Base-by-base conservation (phyloP, 1,139 yeast genomes). In the Geotrichum histeridarum region DNA sequence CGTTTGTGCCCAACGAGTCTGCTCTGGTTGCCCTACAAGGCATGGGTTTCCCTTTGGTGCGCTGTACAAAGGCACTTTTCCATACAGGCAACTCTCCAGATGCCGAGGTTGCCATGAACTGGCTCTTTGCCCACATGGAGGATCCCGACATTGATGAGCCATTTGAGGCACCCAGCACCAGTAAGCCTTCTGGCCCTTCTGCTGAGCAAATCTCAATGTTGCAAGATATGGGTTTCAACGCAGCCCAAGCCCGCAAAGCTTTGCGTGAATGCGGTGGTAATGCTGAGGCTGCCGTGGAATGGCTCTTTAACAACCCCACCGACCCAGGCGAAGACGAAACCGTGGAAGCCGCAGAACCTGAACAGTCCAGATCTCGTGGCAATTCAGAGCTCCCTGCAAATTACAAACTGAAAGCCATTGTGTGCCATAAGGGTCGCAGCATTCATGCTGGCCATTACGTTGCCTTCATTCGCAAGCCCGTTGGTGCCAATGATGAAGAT, bases 381-480 rank as follows among this genome's bases (percentile, higher is more conserved):
- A 56, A 60, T n/a, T 58, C 64, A 5, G 42, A 61, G 2, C 47
- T 60, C 8, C 73, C 73, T 5, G 71, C 75, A 7, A 58, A 64
- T 38, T 93, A 86, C 66, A 63, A 66, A 14, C 71, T 93, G 46
- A 77, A 80, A 54, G 87, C 89, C 0, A 87, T 89, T 8, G 78
- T 93, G 22, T 91, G 98, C 66, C 99, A 93, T 69, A 93, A 93
- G 68, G 99, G 99, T 9, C 77, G 85, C 0, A 88, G 96, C 17
- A 88, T 93, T 1, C 97, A 93, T 59, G 89, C 97, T 0, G 99
- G 99, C 0, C 99, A 93, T 69, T 93, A 93, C 67, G 98, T 94
- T 42, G 91, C 86, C 0, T 93, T 86, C 64, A 76, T 90, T 47
- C 75, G 74, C 54, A 80, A 80, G 60, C 62, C 66, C 35, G 54